Evolutionary conservation across 345 rosid species (phyloP).

Genomic region (Sonneratia alba): DNA sequence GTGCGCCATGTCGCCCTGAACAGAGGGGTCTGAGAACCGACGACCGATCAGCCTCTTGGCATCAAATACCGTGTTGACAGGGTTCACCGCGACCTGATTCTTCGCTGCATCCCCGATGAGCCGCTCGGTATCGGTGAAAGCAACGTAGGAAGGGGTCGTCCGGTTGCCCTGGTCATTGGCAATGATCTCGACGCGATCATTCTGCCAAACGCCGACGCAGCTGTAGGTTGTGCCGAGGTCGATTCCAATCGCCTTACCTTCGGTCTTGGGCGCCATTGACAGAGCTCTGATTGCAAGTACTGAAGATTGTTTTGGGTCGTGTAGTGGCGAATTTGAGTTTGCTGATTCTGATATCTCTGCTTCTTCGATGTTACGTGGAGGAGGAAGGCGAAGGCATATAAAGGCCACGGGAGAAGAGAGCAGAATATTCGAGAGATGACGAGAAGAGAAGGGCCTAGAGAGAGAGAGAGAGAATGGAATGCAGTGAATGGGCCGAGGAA

Average conservation of each 20-base stretch:
- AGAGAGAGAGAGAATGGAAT: background rate
- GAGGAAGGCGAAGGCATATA: background rate
- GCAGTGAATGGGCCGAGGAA: background rate
- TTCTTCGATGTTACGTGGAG: background rate
- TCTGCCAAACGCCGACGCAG: constrained; percentile 27
- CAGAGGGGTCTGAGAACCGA: constrained; percentile 17
- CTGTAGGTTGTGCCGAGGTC: constrained; percentile 30
- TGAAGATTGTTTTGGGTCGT: too few species aligned
- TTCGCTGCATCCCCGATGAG: constrained; percentile 28
- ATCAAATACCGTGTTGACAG: constrained; percentile 25
- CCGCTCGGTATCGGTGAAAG: constrained; percentile 30
- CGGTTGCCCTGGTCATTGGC: constrained; percentile 33
- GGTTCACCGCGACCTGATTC: constrained; percentile 33
- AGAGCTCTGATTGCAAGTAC: background rate
- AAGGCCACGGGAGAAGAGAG: background rate
- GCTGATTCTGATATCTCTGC: background rate
- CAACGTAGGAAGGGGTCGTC: constrained; percentile 29
- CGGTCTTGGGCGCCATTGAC: constrained; percentile 2
- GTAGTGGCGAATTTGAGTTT: too few species aligned
- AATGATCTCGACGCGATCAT: constrained; percentile 31
- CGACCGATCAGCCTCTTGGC: constrained; percentile 26
- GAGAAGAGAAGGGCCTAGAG: background rate
- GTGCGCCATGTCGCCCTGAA: constrained; percentile 20
- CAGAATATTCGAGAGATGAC: background rate
- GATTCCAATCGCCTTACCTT: constrained; percentile 26